A percentile compares a stretch with the other conserved stretches of the same genome.
phyloP scores from a whole-genome alignment of 495 filamentous ascomycete species.

The Tuber microsphaerosporum region DNA sequence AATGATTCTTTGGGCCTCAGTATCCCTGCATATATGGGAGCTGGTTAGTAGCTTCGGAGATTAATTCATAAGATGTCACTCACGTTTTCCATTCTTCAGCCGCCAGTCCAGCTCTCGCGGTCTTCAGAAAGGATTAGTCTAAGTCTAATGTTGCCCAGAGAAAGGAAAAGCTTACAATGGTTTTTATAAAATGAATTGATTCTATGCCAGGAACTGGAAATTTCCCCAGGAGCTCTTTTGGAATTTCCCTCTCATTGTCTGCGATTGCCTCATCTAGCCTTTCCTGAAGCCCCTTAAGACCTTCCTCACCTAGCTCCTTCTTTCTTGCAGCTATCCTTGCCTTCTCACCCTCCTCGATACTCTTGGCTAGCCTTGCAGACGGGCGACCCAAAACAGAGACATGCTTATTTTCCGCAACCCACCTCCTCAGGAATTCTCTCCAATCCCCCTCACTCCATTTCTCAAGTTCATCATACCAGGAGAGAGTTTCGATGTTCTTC shows the following conservation, averaged over 20 bases:
- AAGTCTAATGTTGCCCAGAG: not conserved
- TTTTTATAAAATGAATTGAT: constrained; percentile 88
- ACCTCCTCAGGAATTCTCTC: constrained; percentile 70
- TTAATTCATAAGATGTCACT: constrained; percentile 23
- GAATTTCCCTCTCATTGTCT: constrained; percentile 74
- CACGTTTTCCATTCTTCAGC: constrained; percentile 54
- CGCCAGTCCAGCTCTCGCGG: constrained; percentile 77
- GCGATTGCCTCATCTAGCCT: constrained; percentile 72
- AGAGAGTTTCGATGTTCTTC: constrained; percentile 54
- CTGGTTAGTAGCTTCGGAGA: constrained; percentile 11
- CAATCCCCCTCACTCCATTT: constrained; percentile 76
- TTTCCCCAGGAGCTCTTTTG: constrained; percentile 63
- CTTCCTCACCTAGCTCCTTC: constrained; percentile 56
- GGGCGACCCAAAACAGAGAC: constrained; percentile 83
- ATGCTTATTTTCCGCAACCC: constrained; percentile 78
- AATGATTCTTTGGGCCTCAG: constrained; percentile 66
- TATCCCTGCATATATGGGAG: constrained; percentile 46
- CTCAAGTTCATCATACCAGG: constrained; percentile 68
- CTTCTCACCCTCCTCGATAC: constrained; percentile 53
- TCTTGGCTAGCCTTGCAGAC: constrained; percentile 48
- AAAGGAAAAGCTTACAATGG: constrained; percentile 42
- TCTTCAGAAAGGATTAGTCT: constrained; percentile 42
- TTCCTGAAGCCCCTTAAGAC: constrained; percentile 62
- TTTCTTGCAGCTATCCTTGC: constrained; percentile 52
- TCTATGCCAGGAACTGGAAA: constrained; percentile 76